Evolutionary conservation across 2,329 filamentous ascomycete genomes (phyloP).

Genomic region (Venturiaceae sp.): DNA sequence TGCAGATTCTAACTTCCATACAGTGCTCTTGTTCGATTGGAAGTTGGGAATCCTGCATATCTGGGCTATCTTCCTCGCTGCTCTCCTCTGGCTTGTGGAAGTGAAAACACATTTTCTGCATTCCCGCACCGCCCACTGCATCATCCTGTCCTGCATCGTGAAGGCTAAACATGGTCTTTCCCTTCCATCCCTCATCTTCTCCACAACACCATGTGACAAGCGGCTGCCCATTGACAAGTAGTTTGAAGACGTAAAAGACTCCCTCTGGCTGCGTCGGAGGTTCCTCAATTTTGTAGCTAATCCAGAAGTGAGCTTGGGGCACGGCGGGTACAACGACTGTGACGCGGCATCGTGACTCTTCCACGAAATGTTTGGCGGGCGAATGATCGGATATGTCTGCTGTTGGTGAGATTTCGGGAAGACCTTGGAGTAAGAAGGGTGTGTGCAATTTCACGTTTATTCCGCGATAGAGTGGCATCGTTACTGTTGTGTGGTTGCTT

Average conservation of each 20-base stretch:
- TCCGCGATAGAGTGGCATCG: constrained; percentile 1
- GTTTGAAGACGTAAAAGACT: constrained; percentile 35
- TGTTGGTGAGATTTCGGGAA: constrained; percentile 1
- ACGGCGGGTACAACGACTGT: constrained; percentile 4
- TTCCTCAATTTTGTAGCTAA: background rate
- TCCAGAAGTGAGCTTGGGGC: constrained; percentile 6
- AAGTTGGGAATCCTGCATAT: background rate
- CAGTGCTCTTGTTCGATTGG: constrained; percentile 19
- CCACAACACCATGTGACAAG: constrained; percentile 35
- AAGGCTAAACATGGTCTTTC: constrained; percentile 35
- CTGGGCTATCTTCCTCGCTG: background rate
- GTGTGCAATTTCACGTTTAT: constrained; percentile 5
- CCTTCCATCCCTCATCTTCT: constrained; percentile 29
- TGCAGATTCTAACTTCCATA: constrained; percentile 29
- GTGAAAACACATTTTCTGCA: constrained; percentile 30
- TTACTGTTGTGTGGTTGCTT: background rate
- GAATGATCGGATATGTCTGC: background rate
- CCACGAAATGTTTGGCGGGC: background rate
- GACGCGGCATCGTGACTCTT: background rate
- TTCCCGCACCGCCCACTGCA: constrained; percentile 15
- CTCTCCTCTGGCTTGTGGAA: constrained; percentile 3
- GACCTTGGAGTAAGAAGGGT: background rate
- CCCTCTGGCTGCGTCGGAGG: background rate
- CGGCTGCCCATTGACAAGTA: constrained; percentile 28
- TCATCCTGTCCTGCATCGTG: constrained; percentile 19